Conservation (phyloP, 306 rosid genomes). For the Cucurbita argyrosperma region DNA sequence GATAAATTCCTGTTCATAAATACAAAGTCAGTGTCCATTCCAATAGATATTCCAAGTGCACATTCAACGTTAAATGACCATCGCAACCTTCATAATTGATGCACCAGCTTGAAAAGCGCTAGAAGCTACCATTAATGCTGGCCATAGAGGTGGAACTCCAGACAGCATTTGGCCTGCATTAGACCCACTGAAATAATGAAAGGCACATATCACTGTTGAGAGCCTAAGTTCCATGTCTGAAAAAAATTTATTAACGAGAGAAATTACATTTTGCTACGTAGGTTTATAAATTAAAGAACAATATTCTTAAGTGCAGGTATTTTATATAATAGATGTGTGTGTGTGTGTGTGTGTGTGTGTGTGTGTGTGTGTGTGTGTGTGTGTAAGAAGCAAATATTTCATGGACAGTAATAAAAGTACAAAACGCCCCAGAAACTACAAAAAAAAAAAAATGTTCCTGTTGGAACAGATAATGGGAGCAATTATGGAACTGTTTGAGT, state of each 20-base stretch:
- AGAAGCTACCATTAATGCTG: constrained; percentile 68
- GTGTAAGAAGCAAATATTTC: not conserved
- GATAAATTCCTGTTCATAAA: constrained; percentile 47
- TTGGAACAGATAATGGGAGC: not conserved
- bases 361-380: too few relatives aligned
- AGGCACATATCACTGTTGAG: constrained; percentile 15
- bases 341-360: too few relatives aligned
- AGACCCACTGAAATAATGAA: constrained; percentile 39
- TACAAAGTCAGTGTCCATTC: constrained; percentile 12
- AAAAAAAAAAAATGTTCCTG: not conserved
- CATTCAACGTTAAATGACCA: constrained; percentile 2
- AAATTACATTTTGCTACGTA: not conserved
- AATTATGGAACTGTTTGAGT: not conserved
- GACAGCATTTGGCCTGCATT: constrained; percentile 68
- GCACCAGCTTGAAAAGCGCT: constrained; percentile 85
- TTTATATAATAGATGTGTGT: not conserved
- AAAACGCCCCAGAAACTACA: not conserved
- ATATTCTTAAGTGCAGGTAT: not conserved
- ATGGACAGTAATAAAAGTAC: not conserved
- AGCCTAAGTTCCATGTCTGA: constrained; percentile 5
- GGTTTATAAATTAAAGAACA: not conserved
- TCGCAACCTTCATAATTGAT: constrained; percentile 66
- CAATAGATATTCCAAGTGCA: constrained; percentile 7
- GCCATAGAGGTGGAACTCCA: constrained; percentile 64
- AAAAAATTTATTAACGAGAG: not conserved